Evolutionary conservation across 140 eudicot genomes (phyloP), one percentile per base, ranked within the genome.

Genomic region (Stevia rebaudiana): DNA sequence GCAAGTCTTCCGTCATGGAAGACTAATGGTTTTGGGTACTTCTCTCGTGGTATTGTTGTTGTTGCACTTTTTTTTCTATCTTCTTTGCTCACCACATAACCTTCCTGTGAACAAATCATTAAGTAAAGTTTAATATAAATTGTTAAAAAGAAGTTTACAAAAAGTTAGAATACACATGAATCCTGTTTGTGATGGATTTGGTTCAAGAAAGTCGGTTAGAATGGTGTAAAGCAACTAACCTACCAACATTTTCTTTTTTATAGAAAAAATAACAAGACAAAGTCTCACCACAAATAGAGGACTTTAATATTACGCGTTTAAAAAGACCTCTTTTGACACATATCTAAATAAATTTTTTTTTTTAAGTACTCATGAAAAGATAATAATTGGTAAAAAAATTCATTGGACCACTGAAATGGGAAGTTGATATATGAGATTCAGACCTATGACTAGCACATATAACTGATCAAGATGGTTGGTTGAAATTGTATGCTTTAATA

Each of bases 1-100:
- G 97, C 97, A 17, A 90, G 83, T 33, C 97, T 76, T 23, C 97
- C 97, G 65, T 90, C 97, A 74, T 90, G 97, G 51, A 90, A 90
- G 3, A 90, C 83, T 36, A 90, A 50, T 7, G 90, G 94, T 57
- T 90, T 90, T 61, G 97, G 97, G 75, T 90, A 90, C 69, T 63
- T 84, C 1, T 80, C 79, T 72, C 84, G 76, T 30, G 97, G 89
- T 82, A 86, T 74, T 8, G 61, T 37, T 42, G 86, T 71, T 21
- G 19, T 76, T 22, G 74, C 67, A 59, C 65, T 73, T 35, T 46
- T 74, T 68, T 78, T 80, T 22, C 39, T 58, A 42, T 89, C 95
- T 77, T 85, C 95, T 72, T 76, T 81, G 70, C 22, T 77, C 54
- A 89, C 81, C 47, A 83, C 81, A 74, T 89, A 89, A 24, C 84